Evolutionary conservation across 306 rosid species (phyloP).

Genomic region (Urtica urens): DNA sequence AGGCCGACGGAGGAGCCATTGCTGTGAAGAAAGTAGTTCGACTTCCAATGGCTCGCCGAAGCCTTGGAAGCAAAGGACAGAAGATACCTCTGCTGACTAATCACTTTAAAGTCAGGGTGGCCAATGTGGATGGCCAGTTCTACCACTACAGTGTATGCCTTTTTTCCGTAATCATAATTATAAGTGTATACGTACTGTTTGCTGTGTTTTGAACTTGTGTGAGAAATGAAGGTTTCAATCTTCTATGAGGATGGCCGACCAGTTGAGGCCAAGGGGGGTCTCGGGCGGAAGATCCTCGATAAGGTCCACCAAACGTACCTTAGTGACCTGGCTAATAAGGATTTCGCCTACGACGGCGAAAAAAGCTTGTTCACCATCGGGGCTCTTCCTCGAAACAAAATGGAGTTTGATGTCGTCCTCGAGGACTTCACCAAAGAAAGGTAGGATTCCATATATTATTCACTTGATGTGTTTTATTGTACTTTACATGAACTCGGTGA

Average conservation of each 20-base stretch:
- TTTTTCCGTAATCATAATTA: neutral
- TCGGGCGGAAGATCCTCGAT: slow-evolving; percentile 64
- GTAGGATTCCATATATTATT: slow-evolving; percentile 27
- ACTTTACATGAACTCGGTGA: too few species aligned
- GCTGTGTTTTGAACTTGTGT: neutral
- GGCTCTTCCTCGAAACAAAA: slow-evolving; percentile 67
- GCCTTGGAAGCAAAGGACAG: slow-evolving; percentile 49
- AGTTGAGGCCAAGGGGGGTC: slow-evolving; percentile 62
- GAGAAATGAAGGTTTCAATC: slow-evolving; percentile 66
- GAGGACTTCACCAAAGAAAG: slow-evolving; percentile 58
- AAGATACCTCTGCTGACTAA: slow-evolving; percentile 50
- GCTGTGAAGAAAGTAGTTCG: slow-evolving; percentile 43
- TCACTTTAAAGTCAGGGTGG: slow-evolving; percentile 60
- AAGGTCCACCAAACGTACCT: slow-evolving; percentile 66
- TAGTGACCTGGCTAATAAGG: slow-evolving; percentile 60
- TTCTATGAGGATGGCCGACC: slow-evolving; percentile 84
- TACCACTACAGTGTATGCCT: slow-evolving; percentile 76
- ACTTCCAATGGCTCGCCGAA: slow-evolving; percentile 63
- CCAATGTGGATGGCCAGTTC: slow-evolving; percentile 44
- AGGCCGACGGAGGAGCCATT: slow-evolving; percentile 20
- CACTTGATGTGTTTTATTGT: too few species aligned
- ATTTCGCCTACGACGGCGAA: slow-evolving; percentile 88
- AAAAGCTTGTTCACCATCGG: slow-evolving; percentile 84
- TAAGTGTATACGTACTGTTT: neutral
- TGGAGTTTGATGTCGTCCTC: slow-evolving; percentile 67